Conservation (phyloP, 345 rosid species). For the Bruguiera gymnorhiza region DNA sequence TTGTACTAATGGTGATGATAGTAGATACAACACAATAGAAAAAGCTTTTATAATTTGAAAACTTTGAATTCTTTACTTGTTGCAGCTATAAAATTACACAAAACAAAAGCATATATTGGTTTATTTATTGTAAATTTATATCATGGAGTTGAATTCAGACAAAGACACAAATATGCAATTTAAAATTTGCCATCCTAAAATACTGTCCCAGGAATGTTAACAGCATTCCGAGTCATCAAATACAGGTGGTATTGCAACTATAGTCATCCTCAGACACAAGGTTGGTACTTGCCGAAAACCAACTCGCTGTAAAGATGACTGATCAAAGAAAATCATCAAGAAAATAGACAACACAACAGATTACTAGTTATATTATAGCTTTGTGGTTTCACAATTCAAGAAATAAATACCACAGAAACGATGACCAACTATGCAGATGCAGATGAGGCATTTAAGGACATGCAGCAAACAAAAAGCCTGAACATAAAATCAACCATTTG, state of each 20-base stretch:
- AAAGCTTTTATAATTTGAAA: too few species aligned
- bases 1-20: too few species aligned
- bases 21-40: too few species aligned
- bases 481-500: too few species aligned
- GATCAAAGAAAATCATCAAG: background rate
- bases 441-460: too few species aligned
- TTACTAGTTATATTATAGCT: background rate
- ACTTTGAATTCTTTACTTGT: too few species aligned
- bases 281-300: constrained; percentile 13
- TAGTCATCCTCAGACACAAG: constrained; percentile 42
- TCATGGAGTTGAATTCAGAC: too few species aligned
- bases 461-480: too few species aligned
- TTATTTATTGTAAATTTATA: too few species aligned
- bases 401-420: background rate
- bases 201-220: constrained; percentile 1
- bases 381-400: background rate
- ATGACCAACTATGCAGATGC: too few species aligned
- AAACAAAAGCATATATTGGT: too few species aligned
- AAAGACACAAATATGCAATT: background rate
- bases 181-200: constrained; percentile 29
- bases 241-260: constrained; percentile 17
- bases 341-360: background rate
- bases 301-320: constrained; percentile 43
- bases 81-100: too few species aligned
- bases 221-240: constrained; percentile 1